Evolutionary conservation across 1,284 basidiomycete species (phyloP), one percentile per base, ranked within the genome.

Genomic region (Cutaneotrichosporon arboriforme): DNA sequence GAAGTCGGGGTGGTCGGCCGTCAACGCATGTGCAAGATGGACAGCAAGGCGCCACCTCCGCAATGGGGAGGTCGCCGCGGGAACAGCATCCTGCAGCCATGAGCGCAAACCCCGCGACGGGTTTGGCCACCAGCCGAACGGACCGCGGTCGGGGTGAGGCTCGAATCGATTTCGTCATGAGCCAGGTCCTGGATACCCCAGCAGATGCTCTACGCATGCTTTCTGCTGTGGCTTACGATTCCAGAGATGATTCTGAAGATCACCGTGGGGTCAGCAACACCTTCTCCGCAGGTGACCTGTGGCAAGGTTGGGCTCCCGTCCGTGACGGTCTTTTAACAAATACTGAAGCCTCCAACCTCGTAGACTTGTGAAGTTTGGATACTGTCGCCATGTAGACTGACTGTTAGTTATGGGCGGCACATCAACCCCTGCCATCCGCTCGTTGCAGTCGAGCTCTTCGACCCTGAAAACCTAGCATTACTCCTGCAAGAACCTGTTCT

Each of bases 151-250:
- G n/a, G n/a, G n/a, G n/a, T n/a, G n/a, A n/a, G n/a, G n/a, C n/a
- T n/a, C n/a, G n/a, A n/a, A n/a, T n/a, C n/a, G n/a, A n/a, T n/a
- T n/a, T n/a, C n/a, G n/a, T n/a, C n/a, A n/a, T n/a, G n/a, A n/a
- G n/a, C n/a, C n/a, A n/a, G n/a, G n/a, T n/a, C 33, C 51, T 63
- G 13, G 61, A 63, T 31, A 63, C 59, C 8, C 61, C 61, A 0
- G 59, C 57, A 0, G 61, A 63, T 23, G 61, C 61, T 7, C 43
- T 63, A 15, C 52, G 59, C 1, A 55, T 63, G 22, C 51, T 63
- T 2, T 55, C 46, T 4, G 55, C 61, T 2, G 61, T 57, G 1
- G 59, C 58, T 1, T 57, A 59, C 22, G 54, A 57, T 1, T n/a
- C n/a, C n/a, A n/a, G n/a, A n/a, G n/a, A n/a, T n/a, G n/a, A n/a